A percentile compares a stretch with the other conserved stretches of the same genome.
These are phyloP conservation scores for Cutaneotrichosporon dermatis DNA, from an alignment of 1,284 basidiomycete genomes.

Conservation along the genomic window DNA sequence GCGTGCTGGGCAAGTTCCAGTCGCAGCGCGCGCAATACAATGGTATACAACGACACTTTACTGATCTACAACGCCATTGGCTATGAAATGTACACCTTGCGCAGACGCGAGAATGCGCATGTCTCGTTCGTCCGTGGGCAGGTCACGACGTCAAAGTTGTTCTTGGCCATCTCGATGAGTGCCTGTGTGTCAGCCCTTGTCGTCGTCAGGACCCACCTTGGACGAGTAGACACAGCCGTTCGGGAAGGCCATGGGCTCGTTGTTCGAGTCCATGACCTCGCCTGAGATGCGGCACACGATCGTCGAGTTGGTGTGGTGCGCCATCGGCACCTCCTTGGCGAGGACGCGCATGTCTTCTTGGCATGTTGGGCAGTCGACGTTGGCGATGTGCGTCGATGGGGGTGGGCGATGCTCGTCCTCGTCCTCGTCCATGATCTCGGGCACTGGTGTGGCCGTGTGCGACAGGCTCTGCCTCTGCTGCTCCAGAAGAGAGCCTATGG, in stretches of 20 bases:
- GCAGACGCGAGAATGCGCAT: constrained; percentile 63
- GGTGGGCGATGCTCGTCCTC: constrained; percentile 6
- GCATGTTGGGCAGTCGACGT: constrained; percentile 89
- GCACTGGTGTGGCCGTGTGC: background rate
- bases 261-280: constrained; percentile 89
- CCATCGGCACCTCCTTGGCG: constrained; percentile 80
- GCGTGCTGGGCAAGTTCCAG: too few species aligned
- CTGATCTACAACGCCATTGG: background rate
- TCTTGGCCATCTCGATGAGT: constrained; percentile 73
- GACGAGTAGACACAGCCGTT: constrained; percentile 89
- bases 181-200: too few species aligned
- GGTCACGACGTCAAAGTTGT: constrained; percentile 64
- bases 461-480: background rate
- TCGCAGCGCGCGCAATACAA: background rate
- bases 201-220: constrained; percentile 56
- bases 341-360: constrained; percentile 68
- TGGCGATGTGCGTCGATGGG: constrained; percentile 55
- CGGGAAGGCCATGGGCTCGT: constrained; percentile 82
- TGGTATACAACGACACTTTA: background rate
- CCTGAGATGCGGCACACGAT: constrained; percentile 88
- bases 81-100: constrained; percentile 68
- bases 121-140: constrained; percentile 71
- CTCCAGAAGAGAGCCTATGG: constrained; percentile 5
- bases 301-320: constrained; percentile 90
- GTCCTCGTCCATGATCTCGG: background rate